phyloP scores from a whole-genome alignment of 2,329 filamentous ascomycete genomes.

The Cordyceps farinosa region DNA sequence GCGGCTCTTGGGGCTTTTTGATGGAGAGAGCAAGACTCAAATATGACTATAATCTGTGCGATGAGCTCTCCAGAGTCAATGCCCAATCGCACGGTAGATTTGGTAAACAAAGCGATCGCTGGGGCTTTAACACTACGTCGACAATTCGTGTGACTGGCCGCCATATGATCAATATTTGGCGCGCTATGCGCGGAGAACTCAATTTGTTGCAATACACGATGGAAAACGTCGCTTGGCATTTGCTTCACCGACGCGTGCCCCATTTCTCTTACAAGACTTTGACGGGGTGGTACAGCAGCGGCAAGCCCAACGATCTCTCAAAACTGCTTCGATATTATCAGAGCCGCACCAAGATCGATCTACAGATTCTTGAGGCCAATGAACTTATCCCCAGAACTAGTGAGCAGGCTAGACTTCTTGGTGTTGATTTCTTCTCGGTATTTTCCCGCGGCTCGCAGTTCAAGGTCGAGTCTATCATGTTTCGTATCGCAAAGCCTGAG shows the following conservation, averaged over 20 bases:
- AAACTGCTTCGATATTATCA: constrained; percentile 78
- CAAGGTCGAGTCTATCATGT: constrained; percentile 99
- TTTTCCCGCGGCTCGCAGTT: constrained; percentile 94
- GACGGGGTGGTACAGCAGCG: constrained; percentile 75
- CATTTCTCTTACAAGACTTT: constrained; percentile 79
- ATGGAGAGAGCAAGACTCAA: constrained; percentile 83
- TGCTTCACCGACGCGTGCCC: constrained; percentile 82
- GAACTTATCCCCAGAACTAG: constrained; percentile 86
- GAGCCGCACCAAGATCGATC: constrained; percentile 70
- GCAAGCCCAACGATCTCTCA: constrained; percentile 63
- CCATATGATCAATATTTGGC: constrained; percentile 96
- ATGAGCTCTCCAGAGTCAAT: constrained; percentile 88
- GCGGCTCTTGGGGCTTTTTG: constrained; percentile 90
- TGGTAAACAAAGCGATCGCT: constrained; percentile 80
- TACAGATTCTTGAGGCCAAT: constrained; percentile 89
- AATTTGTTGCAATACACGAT: constrained; percentile 92
- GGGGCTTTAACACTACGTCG: constrained; percentile 92
- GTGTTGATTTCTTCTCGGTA: constrained; percentile 95
- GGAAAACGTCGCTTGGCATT: constrained; percentile 91
- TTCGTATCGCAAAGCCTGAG: constrained; percentile 94
- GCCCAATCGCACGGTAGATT: constrained; percentile 77
- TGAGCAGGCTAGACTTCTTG: constrained; percentile 88
- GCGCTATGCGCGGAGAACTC: constrained; percentile 89
- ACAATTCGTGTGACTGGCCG: constrained; percentile 89
- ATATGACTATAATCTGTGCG: constrained; percentile 86